phyloP scores from a whole-genome alignment of 257 asterid species.

The Coffea canephora region DNA sequence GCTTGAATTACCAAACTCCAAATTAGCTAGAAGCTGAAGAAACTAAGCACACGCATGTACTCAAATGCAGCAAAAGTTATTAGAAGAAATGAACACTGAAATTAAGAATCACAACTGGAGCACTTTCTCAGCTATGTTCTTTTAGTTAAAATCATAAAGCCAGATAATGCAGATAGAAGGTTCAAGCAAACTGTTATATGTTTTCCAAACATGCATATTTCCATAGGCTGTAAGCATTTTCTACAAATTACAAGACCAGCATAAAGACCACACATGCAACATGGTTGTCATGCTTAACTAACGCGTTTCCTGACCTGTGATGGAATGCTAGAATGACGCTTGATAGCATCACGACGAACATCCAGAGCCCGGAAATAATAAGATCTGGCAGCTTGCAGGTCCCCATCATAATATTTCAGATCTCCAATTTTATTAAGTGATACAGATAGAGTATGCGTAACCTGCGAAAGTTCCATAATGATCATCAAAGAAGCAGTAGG shows the following conservation, averaged over 20 bases:
- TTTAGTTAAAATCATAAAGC: background rate
- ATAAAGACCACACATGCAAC: background rate
- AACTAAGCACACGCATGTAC: background rate
- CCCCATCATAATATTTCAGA: constrained; percentile 79
- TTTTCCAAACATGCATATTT: background rate
- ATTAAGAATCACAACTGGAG: background rate
- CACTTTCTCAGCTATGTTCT: background rate
- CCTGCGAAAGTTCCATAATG: constrained; percentile 8
- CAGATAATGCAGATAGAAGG: background rate
- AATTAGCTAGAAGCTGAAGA: background rate
- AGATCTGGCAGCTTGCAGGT: constrained; percentile 73
- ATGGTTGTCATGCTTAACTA: background rate
- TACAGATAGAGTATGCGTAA: constrained; percentile 88
- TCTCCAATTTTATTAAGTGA: constrained; percentile 96
- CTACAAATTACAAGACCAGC: background rate
- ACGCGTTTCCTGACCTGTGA: constrained; percentile 59
- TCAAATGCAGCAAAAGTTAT: background rate
- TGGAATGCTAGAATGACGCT: constrained; percentile 44
- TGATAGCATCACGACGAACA: constrained; percentile 72
- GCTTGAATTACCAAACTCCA: background rate
- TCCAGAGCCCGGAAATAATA: constrained; percentile 81
- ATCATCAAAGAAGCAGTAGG: background rate
- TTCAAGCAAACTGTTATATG: background rate
- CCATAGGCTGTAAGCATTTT: background rate
- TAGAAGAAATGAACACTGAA: background rate